Base-by-base conservation (phyloP, 805 yeast genomes). In the Ogataea haglerorum region DNA sequence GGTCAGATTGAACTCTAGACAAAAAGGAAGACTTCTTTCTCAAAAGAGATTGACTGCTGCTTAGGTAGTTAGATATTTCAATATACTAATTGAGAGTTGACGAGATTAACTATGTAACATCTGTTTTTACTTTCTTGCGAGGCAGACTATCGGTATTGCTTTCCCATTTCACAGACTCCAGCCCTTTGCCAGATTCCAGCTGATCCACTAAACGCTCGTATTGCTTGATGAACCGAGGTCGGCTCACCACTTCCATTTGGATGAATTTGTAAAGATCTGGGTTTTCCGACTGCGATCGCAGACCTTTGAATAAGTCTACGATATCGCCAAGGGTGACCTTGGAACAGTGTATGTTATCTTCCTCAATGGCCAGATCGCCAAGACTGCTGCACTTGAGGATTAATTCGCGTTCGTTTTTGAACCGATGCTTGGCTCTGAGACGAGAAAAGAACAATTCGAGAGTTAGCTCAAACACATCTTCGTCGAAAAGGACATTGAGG, bases 21-120 rank as follows among this genome's bases (percentile, higher is more conserved):
- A 88, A 78, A 80, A 78, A 72, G 96, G 93, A 72, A 85, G 93
- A 77, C 75, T 84, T 66, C 83, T 89, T 67, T 68, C 86, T 69
- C 88, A 83, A 77, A 85, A 85, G 84, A 83, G 93, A 71, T 76
- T 84, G 63, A 67, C 89, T 69, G 86, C 87, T 74, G 67, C 67
- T 61, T 61, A 60, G 55, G 39, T 39, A 42, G 40, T 40, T 42
- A 40, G 23, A 38, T 46, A 42, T 30, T 39, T 46, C 40, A 38
- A 42, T 34, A 42, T 24, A 38, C 39, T 45, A 36, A 45, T 38
- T 38, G 42, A 32, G 42, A 36, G 36, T 35, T 31, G 40, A 35
- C 36, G 38, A 35, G 18, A 29, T 30, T 13, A 16, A 19, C 30
- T 34, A 34, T 34, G 32, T 40, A 30, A 23, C 30, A 17, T 23